Evolutionary conservation across 768 basidiomycete genomes (phyloP).

Genomic region (Dentipellis sp.): DNA sequence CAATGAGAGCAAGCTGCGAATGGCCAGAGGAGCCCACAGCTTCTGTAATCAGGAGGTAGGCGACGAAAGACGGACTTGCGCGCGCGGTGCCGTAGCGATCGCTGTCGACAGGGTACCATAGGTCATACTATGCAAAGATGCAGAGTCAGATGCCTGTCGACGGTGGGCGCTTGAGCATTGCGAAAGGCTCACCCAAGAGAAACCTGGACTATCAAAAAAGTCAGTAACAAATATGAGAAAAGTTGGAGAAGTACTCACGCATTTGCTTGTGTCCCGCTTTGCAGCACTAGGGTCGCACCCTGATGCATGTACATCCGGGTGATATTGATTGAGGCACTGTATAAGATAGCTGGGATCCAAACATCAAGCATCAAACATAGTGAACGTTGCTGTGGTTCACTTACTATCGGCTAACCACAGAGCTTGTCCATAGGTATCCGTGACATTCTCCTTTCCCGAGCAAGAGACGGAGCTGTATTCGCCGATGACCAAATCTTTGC

Average conservation of each 20-base stretch:
- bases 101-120: conserved; percentile 22
- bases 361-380: conserved; percentile 2
- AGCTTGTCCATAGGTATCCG: conserved; percentile 26
- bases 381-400: not conserved
- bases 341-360: conserved; percentile 17
- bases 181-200: conserved; percentile 16
- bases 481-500: conserved; percentile 22
- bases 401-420: conserved; percentile 24
- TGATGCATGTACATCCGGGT: conserved; percentile 26
- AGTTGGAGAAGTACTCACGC: conserved; percentile 6
- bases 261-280: conserved; percentile 23
- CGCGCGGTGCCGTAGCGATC: conserved; percentile 19
- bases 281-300: conserved; percentile 25
- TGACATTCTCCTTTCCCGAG: conserved; percentile 26
- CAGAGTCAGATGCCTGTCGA: not conserved
- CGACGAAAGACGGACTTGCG: conserved; percentile 23
- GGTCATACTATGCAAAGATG: conserved; percentile 19
- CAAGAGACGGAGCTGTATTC: conserved; percentile 22
- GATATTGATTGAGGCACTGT: conserved; percentile 20
- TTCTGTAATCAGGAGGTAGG: conserved; percentile 25
- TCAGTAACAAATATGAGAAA: not conserved
- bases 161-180: not conserved
- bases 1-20: conserved; percentile 17
- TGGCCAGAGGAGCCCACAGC: conserved; percentile 19
- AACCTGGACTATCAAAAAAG: conserved; percentile 13